A percentile compares a stretch with the other conserved stretches of the same genome.
Evolutionary conservation across 495 filamentous ascomycete species (phyloP).

Genomic region (Talaromyces wortmannii): DNA sequence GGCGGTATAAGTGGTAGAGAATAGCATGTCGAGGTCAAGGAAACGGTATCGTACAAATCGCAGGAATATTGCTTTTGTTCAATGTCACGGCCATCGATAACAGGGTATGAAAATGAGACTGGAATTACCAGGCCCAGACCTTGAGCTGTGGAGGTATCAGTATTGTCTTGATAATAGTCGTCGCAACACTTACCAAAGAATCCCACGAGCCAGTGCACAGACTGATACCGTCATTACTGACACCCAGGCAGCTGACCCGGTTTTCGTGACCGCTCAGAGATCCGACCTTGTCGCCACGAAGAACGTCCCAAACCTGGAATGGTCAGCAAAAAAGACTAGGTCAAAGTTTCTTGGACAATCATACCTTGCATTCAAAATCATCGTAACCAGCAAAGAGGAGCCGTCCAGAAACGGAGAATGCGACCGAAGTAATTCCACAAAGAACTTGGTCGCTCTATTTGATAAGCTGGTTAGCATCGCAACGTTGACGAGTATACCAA

Average conservation of each 20-base stretch:
- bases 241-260: constrained; percentile 94
- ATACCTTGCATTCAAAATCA: constrained; percentile 99
- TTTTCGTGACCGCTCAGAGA: constrained; percentile 97
- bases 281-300: constrained; percentile 93
- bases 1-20: background rate
- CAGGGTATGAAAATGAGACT: background rate
- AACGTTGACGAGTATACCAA: background rate
- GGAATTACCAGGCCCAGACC: constrained; percentile 71
- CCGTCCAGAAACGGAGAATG: constrained; percentile 93
- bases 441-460: constrained; percentile 88
- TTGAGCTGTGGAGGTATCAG: constrained; percentile 54
- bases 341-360: constrained; percentile 4
- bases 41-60: constrained; percentile 4
- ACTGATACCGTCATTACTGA: constrained; percentile 98
- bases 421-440: constrained; percentile 96
- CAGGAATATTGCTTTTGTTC: constrained; percentile 5
- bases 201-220: constrained; percentile 99
- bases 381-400: constrained; percentile 97
- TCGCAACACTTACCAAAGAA: constrained; percentile 69
- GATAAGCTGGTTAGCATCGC: constrained; percentile 2
- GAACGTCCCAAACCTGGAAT: constrained; percentile 88
- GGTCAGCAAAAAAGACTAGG: background rate
- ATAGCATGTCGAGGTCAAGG: background rate
- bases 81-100: background rate
- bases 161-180: background rate